Percentiles rank a stretch among this genome's conserved stretches.
phyloP scores from a whole-genome alignment of 225 moss, liverwort and hornwort genomes.

The Sphagnum tenellum region DNA sequence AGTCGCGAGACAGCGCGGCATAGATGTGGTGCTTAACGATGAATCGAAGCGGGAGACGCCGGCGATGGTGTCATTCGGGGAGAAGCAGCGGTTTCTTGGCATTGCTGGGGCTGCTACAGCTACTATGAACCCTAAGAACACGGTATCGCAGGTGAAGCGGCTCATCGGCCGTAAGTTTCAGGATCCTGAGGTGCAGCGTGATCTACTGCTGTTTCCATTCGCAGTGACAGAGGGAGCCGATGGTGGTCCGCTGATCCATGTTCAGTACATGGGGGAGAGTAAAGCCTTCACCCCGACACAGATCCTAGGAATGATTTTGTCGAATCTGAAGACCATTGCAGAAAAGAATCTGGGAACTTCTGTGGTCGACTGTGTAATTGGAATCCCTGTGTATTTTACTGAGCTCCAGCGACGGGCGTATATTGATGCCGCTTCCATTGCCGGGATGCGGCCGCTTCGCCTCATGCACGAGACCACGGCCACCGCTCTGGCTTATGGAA shows the following conservation, averaged over 20 bases:
- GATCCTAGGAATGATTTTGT: conserved; percentile 80
- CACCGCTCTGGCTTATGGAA: conserved; percentile 93
- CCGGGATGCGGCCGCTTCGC: conserved; percentile 84
- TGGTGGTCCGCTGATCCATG: conserved; percentile 63
- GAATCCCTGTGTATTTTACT: conserved; percentile 93
- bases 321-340: conserved; percentile 89
- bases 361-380: conserved; percentile 96
- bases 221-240: conserved; percentile 70
- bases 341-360: conserved; percentile 91
- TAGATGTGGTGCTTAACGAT: conserved; percentile 97
- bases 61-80: conserved; percentile 96
- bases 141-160: conserved; percentile 92
- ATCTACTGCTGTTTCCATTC: conserved; percentile 77
- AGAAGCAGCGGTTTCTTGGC: conserved; percentile 94
- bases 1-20: conserved; percentile 90
- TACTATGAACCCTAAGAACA: conserved; percentile 95
- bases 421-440: conserved; percentile 83
- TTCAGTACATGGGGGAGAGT: conserved; percentile 68
- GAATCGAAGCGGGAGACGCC: conserved; percentile 99
- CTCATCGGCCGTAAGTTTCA: conserved; percentile 80
- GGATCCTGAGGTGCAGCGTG: conserved; percentile 92
- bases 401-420: conserved; percentile 96
- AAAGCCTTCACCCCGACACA: conserved; percentile 81
- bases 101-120: conserved; percentile 76
- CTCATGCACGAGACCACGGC: conserved; percentile 99